A percentile compares a stretch with the other conserved stretches of the same genome.
phyloP scores from a whole-genome alignment of 352 stramenopile species.

The Globisporangium carolinianum region DNA sequence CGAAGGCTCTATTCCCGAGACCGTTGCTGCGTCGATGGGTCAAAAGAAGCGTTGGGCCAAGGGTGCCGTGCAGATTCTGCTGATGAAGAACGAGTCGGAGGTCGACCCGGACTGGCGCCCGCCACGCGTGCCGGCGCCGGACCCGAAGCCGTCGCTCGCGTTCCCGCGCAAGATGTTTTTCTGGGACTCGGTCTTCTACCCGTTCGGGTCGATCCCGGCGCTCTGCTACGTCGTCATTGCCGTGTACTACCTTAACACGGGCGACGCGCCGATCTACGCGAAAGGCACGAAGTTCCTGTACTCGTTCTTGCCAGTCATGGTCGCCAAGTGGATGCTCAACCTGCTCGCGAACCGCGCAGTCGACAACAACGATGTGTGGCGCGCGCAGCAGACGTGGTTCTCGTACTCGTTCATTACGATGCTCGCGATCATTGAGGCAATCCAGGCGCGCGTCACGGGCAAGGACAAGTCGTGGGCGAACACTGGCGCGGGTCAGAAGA shows the following conservation, averaged over 20 bases:
- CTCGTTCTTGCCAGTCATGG: constrained; percentile 82
- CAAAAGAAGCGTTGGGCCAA: constrained; percentile 87
- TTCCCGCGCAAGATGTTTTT: constrained; percentile 90
- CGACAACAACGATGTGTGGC: constrained; percentile 88
- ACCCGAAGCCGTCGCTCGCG: constrained; percentile 71
- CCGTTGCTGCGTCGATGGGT: constrained; percentile 77
- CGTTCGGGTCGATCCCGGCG: constrained; percentile 81
- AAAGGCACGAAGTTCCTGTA: constrained; percentile 75
- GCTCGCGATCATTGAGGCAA: constrained; percentile 76
- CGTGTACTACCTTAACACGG: constrained; percentile 84
- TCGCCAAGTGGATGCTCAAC: constrained; percentile 77
- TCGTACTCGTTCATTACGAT: constrained; percentile 88
- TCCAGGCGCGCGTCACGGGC: constrained; percentile 71
- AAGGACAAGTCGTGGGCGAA: constrained; percentile 87
- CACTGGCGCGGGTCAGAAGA: constrained; percentile 86
- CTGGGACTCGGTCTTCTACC: constrained; percentile 86
- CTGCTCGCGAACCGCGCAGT: constrained; percentile 79
- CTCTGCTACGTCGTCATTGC: constrained; percentile 82
- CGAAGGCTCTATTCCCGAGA: constrained; percentile 80
- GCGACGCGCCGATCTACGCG: constrained; percentile 81
- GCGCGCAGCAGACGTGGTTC: constrained; percentile 87
- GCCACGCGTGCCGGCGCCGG: constrained; percentile 70
- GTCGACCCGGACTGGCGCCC: constrained; percentile 86
- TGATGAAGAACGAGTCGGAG: constrained; percentile 87
- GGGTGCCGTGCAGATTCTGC: constrained; percentile 82